Evolutionary conservation across 495 filamentous ascomycete species (phyloP).

Genomic region (Aspergillus baeticus): DNA sequence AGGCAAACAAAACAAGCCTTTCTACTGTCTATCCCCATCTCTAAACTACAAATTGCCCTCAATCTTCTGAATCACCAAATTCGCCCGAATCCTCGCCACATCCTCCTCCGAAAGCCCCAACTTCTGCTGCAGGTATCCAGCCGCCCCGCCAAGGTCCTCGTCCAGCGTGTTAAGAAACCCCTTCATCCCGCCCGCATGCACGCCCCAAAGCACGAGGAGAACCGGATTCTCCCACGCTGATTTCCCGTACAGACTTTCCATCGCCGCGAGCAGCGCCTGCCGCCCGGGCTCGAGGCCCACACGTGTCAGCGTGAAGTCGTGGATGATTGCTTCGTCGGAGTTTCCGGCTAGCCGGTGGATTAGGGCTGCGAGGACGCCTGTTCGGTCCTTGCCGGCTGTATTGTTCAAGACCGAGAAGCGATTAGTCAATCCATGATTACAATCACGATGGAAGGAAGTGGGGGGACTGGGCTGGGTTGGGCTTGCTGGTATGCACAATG

Average conservation of each 20-base stretch:
- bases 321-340: slow-evolving; percentile 39
- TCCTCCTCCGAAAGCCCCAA: slow-evolving; percentile 4
- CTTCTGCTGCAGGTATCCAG: slow-evolving; percentile 1
- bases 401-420: no score
- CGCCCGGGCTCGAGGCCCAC: slow-evolving; percentile 28
- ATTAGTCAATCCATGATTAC: no score
- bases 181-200: slow-evolving; percentile 26
- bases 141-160: slow-evolving; percentile 5
- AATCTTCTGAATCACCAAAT: neutral
- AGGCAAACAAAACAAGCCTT: no score
- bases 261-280: slow-evolving; percentile 19
- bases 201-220: slow-evolving; percentile 27
- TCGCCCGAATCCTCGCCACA: neutral
- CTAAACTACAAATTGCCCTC: neutral
- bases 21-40: no score
- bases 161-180: slow-evolving; percentile 32
- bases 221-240: slow-evolving; percentile 25
- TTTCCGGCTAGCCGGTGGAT: slow-evolving; percentile 54
- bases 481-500: no score
- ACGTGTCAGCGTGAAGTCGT: slow-evolving; percentile 48
- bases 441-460: no score
- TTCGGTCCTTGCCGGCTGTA: slow-evolving; percentile 62
- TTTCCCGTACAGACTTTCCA: slow-evolving; percentile 22
- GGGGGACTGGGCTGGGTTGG: no score
- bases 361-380: slow-evolving; percentile 57